phyloP scores from a whole-genome alignment of 2,329 filamentous ascomycete species.

The Diaporthe ampelina region DNA sequence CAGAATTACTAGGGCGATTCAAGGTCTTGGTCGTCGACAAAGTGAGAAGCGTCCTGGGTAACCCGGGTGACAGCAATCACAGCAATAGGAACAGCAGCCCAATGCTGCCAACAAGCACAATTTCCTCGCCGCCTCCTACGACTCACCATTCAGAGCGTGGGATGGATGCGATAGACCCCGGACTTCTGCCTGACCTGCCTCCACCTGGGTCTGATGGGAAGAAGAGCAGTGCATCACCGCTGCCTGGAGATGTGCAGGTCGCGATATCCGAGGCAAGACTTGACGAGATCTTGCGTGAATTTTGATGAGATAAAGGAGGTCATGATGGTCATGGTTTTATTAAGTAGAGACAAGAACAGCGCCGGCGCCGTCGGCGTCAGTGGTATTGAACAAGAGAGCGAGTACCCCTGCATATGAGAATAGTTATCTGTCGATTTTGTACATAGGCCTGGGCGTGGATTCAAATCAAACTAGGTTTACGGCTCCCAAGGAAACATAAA shows the following conservation, averaged over 20 bases:
- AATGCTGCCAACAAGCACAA: neutral
- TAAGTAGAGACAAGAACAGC: neutral
- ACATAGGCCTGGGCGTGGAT: neutral
- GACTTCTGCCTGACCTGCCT: slow-evolving; percentile 33
- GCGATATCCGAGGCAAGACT: slow-evolving; percentile 40
- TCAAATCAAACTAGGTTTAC: neutral
- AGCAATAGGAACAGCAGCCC: slow-evolving; percentile 6
- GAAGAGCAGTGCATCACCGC: slow-evolving; percentile 26
- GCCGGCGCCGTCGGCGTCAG: neutral
- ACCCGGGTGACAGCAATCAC: slow-evolving; percentile 14
- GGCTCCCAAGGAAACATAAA: neutral
- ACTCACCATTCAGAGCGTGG: slow-evolving; percentile 32
- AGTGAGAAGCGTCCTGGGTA: slow-evolving; percentile 41
- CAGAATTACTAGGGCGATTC: slow-evolving; percentile 66
- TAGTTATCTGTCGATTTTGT: neutral
- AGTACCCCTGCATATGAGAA: neutral
- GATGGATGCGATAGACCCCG: slow-evolving; percentile 40
- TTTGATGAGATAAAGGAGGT: neutral
- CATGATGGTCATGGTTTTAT: neutral
- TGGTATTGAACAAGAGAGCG: neutral
- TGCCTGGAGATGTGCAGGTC: slow-evolving; percentile 36
- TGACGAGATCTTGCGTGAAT: slow-evolving; percentile 36
- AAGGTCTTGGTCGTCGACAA: slow-evolving; percentile 58
- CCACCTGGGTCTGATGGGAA: slow-evolving; percentile 3
- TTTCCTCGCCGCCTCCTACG: neutral